Conservation (phyloP, 352 stramenopile genomes). For the Peronosclerospora sorghi region DNA sequence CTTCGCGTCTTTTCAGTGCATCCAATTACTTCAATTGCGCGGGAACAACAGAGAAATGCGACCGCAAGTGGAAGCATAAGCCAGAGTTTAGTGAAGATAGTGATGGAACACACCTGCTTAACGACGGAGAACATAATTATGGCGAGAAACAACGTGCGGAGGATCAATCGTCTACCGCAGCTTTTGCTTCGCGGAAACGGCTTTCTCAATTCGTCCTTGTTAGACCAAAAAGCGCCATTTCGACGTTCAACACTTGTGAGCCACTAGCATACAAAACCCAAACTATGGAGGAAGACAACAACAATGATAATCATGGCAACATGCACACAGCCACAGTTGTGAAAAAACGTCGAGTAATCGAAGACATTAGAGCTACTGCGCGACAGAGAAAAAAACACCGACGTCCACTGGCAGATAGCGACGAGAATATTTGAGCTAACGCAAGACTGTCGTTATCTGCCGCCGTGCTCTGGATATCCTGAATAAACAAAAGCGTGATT, state of each 20-base stretch:
- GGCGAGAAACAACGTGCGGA: constrained; percentile 21
- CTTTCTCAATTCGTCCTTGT: constrained; percentile 13
- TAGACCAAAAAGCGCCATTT: constrained; percentile 12
- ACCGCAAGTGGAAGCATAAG: too few species aligned
- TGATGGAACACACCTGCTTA: too few species aligned
- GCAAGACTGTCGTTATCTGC: too few species aligned
- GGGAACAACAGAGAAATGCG: too few species aligned
- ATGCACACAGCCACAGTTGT: too few species aligned
- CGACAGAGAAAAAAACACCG: constrained; percentile 41
- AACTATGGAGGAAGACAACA: too few species aligned
- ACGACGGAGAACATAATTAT: too few species aligned
- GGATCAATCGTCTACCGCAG: constrained; percentile 14
- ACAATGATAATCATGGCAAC: constrained; percentile 10
- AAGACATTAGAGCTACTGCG: constrained; percentile 19
- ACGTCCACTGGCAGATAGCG: constrained; percentile 41
- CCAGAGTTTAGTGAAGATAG: too few species aligned
- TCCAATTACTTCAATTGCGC: too few species aligned
- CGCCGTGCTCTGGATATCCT: too few species aligned
- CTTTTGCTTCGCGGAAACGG: constrained; percentile 23
- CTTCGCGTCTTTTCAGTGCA: constrained; percentile 45
- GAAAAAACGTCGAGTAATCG: constrained; percentile 45
- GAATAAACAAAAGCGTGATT: too few species aligned
- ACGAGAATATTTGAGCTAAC: constrained; percentile 38
- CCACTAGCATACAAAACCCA: too few species aligned
- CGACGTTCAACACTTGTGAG: constrained; percentile 2